Percentiles rank a stretch among this genome's conserved stretches.
Evolutionary conservation across 75 land plant species (phyloP).

Genomic region (Larix kaempferi): DNA sequence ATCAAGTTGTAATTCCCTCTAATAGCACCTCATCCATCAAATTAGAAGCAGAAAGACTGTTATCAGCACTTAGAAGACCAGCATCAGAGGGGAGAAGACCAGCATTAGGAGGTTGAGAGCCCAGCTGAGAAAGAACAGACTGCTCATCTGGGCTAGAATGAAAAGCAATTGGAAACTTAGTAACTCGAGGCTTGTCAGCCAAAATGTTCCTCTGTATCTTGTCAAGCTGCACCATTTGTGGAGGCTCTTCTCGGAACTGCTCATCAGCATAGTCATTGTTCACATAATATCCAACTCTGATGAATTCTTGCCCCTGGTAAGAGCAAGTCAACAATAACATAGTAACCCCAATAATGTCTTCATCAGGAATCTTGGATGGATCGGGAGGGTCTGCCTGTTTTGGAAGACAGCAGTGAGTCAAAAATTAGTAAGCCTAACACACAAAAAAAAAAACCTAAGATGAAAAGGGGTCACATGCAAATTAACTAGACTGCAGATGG

Average conservation of each 20-base stretch:
- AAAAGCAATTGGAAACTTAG: no score
- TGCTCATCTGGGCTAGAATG: no score
- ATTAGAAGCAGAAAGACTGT: no score
- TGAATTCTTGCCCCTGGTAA: slow-evolving; percentile 87
- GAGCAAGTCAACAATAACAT: slow-evolving; percentile 90
- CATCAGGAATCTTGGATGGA: slow-evolving; percentile 85
- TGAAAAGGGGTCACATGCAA: not conserved
- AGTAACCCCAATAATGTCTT: slow-evolving; percentile 95
- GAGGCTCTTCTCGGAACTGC: slow-evolving; percentile 84
- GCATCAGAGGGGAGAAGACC: not conserved
- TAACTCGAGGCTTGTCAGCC: not conserved
- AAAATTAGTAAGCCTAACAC: not conserved
- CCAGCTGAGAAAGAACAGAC: no score
- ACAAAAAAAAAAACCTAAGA: not conserved
- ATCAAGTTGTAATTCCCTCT: no score
- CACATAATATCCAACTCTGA: slow-evolving; percentile 94
- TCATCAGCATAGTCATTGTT: slow-evolving; percentile 96
- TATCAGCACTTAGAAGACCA: not conserved
- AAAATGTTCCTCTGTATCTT: slow-evolving; percentile 42
- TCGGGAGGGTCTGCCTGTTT: slow-evolving; percentile 93
- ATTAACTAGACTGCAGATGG: not conserved
- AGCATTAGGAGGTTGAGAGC: no score
- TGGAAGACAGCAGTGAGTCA: not conserved
- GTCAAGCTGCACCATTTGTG: slow-evolving; percentile 69
- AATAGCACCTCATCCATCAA: no score